These are phyloP conservation scores for Kluyveromyces aestuarii DNA, from an alignment of 805 yeast genomes.

Conservation along the genomic window DNA sequence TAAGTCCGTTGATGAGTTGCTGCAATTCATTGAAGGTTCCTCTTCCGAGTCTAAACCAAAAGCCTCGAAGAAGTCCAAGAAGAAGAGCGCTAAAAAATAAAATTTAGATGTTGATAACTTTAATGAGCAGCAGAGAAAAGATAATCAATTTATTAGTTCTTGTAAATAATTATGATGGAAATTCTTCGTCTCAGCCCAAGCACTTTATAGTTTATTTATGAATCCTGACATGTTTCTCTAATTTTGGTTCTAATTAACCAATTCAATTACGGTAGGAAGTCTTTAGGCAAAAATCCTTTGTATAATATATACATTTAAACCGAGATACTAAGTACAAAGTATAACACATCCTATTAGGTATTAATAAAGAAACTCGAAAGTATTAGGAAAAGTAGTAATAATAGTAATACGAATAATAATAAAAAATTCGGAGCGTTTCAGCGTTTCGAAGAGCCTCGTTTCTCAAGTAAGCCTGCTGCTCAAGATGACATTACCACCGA, in stretches of 20 bases:
- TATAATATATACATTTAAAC: background rate
- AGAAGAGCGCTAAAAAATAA: conserved; percentile 19
- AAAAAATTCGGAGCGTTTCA: background rate
- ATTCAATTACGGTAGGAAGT: too few relatives aligned
- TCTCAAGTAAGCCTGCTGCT: conserved; percentile 2
- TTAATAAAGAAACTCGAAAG: background rate
- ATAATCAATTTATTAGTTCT: background rate
- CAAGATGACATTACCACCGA: background rate
- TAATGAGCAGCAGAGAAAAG: background rate
- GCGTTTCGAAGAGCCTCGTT: background rate
- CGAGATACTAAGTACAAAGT: background rate
- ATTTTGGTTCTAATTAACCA: too few relatives aligned
- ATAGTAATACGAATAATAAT: background rate
- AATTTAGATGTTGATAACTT: background rate
- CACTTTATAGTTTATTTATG: background rate
- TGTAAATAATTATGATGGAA: conserved; percentile 2
- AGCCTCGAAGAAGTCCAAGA: conserved; percentile 16
- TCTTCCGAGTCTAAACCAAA: conserved; percentile 22
- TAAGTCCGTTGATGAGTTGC: conserved; percentile 63
- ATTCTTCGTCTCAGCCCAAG: background rate
- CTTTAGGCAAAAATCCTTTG: background rate
- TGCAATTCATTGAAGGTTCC: conserved; percentile 63
- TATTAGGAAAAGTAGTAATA: too few relatives aligned
- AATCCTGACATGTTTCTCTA: background rate
- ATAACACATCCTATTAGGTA: background rate